phyloP scores from a whole-genome alignment of 371 early-diverging fungal species.

The Mortierella sp. region DNA sequence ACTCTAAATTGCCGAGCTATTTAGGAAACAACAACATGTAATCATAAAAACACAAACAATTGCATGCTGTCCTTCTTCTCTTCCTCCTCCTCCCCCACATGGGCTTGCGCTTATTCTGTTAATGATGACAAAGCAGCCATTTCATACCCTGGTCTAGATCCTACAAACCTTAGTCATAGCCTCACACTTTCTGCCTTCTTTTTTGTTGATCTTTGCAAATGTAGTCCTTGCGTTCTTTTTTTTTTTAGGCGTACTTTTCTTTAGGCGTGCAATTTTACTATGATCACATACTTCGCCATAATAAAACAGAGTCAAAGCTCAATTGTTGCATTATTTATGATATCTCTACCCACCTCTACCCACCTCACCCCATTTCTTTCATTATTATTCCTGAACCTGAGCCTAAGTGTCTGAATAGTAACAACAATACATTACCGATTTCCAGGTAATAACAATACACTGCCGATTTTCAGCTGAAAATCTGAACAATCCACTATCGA shows the following conservation, averaged over 20 bases:
- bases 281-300: background rate
- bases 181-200: slow-evolving; percentile 10
- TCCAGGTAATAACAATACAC: too few relatives aligned
- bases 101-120: background rate
- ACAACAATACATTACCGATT: too few relatives aligned
- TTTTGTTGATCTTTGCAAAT: background rate
- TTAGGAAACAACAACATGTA: too few relatives aligned
- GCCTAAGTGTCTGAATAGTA: too few relatives aligned
- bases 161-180: background rate
- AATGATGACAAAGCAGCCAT: slow-evolving; percentile 4
- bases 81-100: background rate
- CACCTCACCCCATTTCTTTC: too few relatives aligned
- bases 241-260: background rate
- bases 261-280: too few relatives aligned
- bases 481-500: too few relatives aligned
- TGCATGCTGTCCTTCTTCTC: background rate
- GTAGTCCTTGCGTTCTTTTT: slow-evolving; percentile 1
- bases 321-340: background rate
- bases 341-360: too few relatives aligned
- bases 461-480: too few relatives aligned
- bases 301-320: background rate
- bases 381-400: too few relatives aligned
- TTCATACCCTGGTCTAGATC: slow-evolving; percentile 1
- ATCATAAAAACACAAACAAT: background rate
- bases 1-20: too few relatives aligned